Evolutionary conservation across 2,329 filamentous ascomycete species (phyloP), one percentile per base, ranked within the genome.

Genomic region (Teratosphaeria pseudoeucalypti): DNA sequence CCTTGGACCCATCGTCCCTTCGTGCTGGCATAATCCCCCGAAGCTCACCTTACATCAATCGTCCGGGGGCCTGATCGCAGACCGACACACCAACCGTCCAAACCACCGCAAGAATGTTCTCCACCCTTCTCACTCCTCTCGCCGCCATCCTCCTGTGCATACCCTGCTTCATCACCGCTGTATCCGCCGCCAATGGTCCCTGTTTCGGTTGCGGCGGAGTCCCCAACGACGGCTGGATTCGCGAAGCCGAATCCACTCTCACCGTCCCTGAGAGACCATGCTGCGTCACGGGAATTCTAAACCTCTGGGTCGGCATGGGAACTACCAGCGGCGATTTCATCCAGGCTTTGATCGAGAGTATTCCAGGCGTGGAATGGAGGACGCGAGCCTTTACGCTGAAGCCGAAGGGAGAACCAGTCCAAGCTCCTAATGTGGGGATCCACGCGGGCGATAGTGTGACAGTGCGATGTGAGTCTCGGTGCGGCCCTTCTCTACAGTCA

Each of bases 221-320:
- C 6, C 11, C 11, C 6, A 6, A 16, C 11, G 12, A 39, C 16
- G 16, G 16, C 6, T 79, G 71, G 65, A 79, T 79, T 64, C 71
- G 74, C 29, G 75, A 78, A 61, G 70, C 77, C 2, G 76, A 71
- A 16, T 75, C 77, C 1, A 79, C 77, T 6, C 70, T 79, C 16
- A 65, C 76, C 16, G 69, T 79, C 3, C 77, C 77, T 3, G 66
- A 71, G 0, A 64, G 66, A 0, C 37, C 37, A 12, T 39, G 37
- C 37, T 39, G 37, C 10, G 11, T 39, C 37, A 39, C 11, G 9
- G 75, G 75, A 34, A 71, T 73, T 57, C 63, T 74, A 19, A 77
- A 76, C 6, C 70, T 80, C 19, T 79, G 77, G 78, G 75, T 78
- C 16, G 78, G 78, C 14, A 78, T 79, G 76, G 77, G 77, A 2